These are phyloP conservation scores for Kwoniella europaea DNA, from an alignment of 768 basidiomycete species.

Conservation along the genomic window DNA sequence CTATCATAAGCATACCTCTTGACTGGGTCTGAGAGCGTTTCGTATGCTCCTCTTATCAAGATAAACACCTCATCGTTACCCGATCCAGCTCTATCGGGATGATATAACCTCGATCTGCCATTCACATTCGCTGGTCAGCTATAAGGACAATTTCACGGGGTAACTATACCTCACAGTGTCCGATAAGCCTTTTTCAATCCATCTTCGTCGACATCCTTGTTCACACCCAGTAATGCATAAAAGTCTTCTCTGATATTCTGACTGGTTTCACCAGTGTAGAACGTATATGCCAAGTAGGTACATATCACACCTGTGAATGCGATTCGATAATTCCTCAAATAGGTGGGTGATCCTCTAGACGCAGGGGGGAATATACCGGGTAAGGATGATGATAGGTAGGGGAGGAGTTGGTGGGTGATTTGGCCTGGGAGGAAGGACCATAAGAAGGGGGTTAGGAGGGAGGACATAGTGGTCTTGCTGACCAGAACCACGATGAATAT, in stretches of 20 bases:
- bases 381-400: conserved; percentile 30
- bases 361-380: conserved; percentile 41
- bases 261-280: conserved; percentile 15
- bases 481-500: too few relatives aligned
- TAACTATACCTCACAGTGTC: conserved; percentile 28
- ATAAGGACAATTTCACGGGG: too few relatives aligned
- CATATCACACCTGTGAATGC: conserved; percentile 34
- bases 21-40: conserved; percentile 41
- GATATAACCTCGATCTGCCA: conserved; percentile 40
- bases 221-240: conserved; percentile 45
- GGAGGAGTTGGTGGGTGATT: conserved; percentile 37
- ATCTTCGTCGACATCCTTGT: conserved; percentile 40
- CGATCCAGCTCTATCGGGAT: conserved; percentile 45
- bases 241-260: conserved; percentile 32
- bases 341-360: conserved; percentile 26
- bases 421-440: conserved; percentile 40
- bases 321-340: conserved; percentile 35
- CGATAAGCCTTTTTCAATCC: conserved; percentile 42
- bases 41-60: conserved; percentile 45
- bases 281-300: conserved; percentile 34
- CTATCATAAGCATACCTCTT: conserved; percentile 52
- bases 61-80: conserved; percentile 39
- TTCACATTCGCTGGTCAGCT: too few relatives aligned
- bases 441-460: conserved; percentile 39
- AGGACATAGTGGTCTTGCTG: not conserved